Percentiles rank a stretch among this genome's conserved stretches.
Conservation (phyloP, 1,284 basidiomycete species). For the Cryptococcus neoformans region DNA sequence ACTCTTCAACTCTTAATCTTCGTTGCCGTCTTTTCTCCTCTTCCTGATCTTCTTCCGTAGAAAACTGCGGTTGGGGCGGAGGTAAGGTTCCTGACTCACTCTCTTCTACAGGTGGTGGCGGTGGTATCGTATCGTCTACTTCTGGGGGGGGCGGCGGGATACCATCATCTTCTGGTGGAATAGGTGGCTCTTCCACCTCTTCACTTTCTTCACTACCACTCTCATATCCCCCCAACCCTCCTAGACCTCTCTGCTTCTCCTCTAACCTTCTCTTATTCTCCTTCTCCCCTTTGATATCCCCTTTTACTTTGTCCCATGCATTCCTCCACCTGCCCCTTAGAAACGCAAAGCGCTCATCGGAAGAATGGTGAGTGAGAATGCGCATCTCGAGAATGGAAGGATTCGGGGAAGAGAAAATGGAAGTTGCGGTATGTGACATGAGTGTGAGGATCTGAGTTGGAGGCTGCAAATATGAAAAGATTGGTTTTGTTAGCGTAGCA, state of each 20-base stretch:
- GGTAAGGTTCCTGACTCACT: too few relatives aligned
- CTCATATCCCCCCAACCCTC: conserved; percentile 43
- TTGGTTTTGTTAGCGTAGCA: neutral
- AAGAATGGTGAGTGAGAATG: conserved; percentile 78
- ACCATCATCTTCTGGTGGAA: conserved; percentile 6
- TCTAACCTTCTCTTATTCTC: conserved; percentile 9
- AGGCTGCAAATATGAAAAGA: conserved; percentile 55
- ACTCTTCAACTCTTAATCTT: conserved; percentile 24
- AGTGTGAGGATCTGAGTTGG: conserved; percentile 61
- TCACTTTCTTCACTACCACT: conserved; percentile 32
- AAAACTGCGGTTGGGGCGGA: too few relatives aligned
- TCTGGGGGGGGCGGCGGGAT: conserved; percentile 14
- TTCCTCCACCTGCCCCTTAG: conserved; percentile 67
- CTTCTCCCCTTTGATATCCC: conserved; percentile 12
- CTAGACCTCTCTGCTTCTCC: conserved; percentile 20
- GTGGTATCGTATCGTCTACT: neutral
- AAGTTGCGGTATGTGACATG: conserved; percentile 69
- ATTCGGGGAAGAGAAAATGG: conserved; percentile 66
- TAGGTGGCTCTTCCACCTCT: conserved; percentile 18
- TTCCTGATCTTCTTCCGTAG: conserved; percentile 5
- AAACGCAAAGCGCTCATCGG: conserved; percentile 68
- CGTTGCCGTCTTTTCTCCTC: conserved; percentile 24
- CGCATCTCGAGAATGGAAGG: conserved; percentile 75
- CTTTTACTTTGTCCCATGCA: conserved; percentile 55
- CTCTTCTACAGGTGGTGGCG: neutral